A percentile compares a stretch with the other conserved stretches of the same genome.
These are phyloP conservation scores for Curvularia lunata DNA, from an alignment of 2,329 filamentous ascomycete species.

Conservation along the genomic window DNA sequence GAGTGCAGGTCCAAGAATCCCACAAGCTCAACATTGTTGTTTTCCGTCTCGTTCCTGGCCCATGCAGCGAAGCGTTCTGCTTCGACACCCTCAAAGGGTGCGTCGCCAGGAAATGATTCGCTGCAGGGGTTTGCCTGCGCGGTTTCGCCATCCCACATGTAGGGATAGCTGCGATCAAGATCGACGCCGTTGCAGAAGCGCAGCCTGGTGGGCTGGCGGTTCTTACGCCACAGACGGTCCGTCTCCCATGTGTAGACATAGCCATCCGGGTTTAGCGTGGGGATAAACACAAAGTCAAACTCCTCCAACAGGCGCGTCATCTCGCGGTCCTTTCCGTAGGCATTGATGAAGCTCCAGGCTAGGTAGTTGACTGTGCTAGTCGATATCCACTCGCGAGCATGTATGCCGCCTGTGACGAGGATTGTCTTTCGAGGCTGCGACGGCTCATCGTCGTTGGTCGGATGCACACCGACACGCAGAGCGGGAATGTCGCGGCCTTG, in stretches of 20 bases:
- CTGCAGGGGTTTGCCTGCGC: slow-evolving; percentile 80
- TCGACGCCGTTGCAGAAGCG: slow-evolving; percentile 88
- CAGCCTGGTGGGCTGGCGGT: slow-evolving; percentile 80
- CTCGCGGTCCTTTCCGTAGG: slow-evolving; percentile 72
- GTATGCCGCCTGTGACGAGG: slow-evolving; percentile 82
- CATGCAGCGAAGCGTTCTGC: slow-evolving; percentile 77
- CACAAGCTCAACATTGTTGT: slow-evolving; percentile 76
- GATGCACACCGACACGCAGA: slow-evolving; percentile 72
- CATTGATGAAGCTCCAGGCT: slow-evolving; percentile 84
- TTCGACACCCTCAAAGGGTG: slow-evolving; percentile 84
- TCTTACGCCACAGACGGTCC: slow-evolving; percentile 95
- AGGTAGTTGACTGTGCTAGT: slow-evolving; percentile 90
- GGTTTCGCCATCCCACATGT: slow-evolving; percentile 76
- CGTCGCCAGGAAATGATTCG: slow-evolving; percentile 83
- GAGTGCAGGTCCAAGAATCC: slow-evolving; percentile 90
- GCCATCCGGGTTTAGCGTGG: slow-evolving; percentile 90
- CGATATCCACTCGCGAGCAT: slow-evolving; percentile 96
- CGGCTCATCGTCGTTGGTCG: slow-evolving; percentile 57
- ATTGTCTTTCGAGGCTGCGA: slow-evolving; percentile 71
- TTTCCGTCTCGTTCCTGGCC: slow-evolving; percentile 77
- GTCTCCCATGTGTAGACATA: slow-evolving; percentile 93
- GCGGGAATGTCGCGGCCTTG: slow-evolving; percentile 87
- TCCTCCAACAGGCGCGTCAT: slow-evolving; percentile 80
- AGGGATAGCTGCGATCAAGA: slow-evolving; percentile 85
- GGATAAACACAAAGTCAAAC: slow-evolving; percentile 88